Base-by-base conservation (phyloP, 768 basidiomycete species). In the Boletus bicolor region DNA sequence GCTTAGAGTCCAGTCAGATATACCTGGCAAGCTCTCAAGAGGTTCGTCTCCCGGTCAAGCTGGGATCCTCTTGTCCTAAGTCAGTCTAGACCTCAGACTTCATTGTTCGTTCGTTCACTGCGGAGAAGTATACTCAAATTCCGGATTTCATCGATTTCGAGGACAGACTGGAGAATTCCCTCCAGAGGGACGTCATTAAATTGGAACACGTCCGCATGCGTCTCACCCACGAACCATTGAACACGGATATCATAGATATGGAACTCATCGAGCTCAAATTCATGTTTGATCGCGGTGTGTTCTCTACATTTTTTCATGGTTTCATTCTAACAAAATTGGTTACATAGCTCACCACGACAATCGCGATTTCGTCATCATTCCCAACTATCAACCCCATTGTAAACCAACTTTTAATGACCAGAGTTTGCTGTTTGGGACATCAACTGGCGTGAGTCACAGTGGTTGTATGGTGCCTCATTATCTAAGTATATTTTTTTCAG, bases 121-220 rank as follows among this genome's bases (percentile, higher is more conserved):
- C 75, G 11, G 91, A 94, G 71, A 93, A 89, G 70, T 93, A 93
- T 68, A 87, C 89, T 28, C 90, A 94, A 86, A 88, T 95, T 52
- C 85, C 88, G 19, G 89, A 94, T 65, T 93, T 96, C 64, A 83
- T 91, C 53, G 71, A 73, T 7, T 93, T 95, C 55, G 89, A 94
- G 67, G 85, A 88, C 48, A 79, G 82, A 38, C 74, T 96, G 9
- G 89, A 93, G 57, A 88, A 86, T 68, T 95, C 93, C 5, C 77
- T 95, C 9, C 89, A 93, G 68, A 81, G 91, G 26, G 91, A 93
- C 59, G 77, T 89, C 15, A 79, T 89, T 59, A 88, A 90, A 66
- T 73, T 94, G 60, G 93, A 96, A 67, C 85, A 93, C 64, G 80
- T 93, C 36, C 82, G 92, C 51, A 92, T 93, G 86, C 83, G 88